phyloP scores from a whole-genome alignment of 371 early-diverging fungal species.

The Mortierella sp. region DNA sequence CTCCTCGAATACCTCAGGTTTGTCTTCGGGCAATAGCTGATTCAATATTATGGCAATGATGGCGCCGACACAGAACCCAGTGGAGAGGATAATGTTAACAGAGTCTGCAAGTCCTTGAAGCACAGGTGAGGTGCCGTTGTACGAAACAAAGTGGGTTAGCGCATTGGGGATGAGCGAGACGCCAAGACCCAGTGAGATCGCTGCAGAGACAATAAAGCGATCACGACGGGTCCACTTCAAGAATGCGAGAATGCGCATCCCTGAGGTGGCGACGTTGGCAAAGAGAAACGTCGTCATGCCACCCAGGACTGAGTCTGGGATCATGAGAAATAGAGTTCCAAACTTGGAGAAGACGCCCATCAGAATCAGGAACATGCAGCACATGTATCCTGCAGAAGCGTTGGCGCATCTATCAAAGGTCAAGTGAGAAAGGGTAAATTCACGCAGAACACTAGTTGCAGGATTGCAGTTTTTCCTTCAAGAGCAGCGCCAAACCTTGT shows the following conservation, averaged over 20 bases:
- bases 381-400: constrained; percentile 69
- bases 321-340: constrained; percentile 67
- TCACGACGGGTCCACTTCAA: constrained; percentile 73
- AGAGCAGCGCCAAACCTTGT: constrained; percentile 51
- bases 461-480: too few relatives aligned
- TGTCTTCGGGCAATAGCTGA: constrained; percentile 54
- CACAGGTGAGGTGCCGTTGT: constrained; percentile 58
- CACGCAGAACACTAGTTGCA: too few relatives aligned
- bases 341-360: constrained; percentile 73
- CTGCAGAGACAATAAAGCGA: constrained; percentile 54
- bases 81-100: constrained; percentile 65
- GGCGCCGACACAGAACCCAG: constrained; percentile 65
- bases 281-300: constrained; percentile 73
- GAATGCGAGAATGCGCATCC: constrained; percentile 72
- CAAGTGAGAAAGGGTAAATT: too few relatives aligned
- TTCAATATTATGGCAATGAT: constrained; percentile 65
- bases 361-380: constrained; percentile 65
- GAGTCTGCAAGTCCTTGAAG: constrained; percentile 63
- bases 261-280: constrained; percentile 69
- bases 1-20: constrained; percentile 29
- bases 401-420: constrained; percentile 64
- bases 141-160: constrained; percentile 67
- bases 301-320: constrained; percentile 64
- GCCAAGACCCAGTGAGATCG: constrained; percentile 64
- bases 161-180: constrained; percentile 64